Evolutionary conservation across 352 stramenopile genomes (phyloP), one percentile per base, ranked within the genome.

Genomic region (Pythium periplocum): DNA sequence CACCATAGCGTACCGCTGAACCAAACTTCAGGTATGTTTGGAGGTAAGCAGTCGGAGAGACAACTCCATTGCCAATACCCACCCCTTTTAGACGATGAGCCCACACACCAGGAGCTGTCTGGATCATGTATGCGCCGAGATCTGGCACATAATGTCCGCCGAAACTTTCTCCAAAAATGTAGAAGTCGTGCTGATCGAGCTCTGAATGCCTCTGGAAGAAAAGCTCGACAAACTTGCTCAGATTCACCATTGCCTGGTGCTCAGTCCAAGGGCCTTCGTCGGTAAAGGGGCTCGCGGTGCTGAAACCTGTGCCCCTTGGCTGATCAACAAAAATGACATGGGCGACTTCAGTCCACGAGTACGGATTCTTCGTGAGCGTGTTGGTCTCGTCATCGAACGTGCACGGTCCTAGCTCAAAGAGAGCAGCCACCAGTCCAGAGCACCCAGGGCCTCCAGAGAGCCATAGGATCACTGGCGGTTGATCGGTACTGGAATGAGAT

Each of bases 291-390:
- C 30, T 30, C 6, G 49, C 47, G 5, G 45, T 53, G 34, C 75
- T 90, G 57, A 89, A 92, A 33, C 83, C 81, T 8, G 83, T 92
- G 26, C 81, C 83, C 42, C 62, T 62, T 2, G 97, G 97, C 55
- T 99, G 96, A 61, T 99, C 97, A 5, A 99, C 73, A 72, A 97
- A 99, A 12, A 99, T 83, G 26, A 99, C 78, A 56, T 98, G 94
- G 1, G 95, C 96, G 26, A 95, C 66, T 37, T 91, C 80, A 7
- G 96, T 98, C 96, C 97, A 99, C 17, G 83, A 87, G 63, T 92
- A 87, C 12, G 89, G 86, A 64, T 99, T 99, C 51, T 97, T 66
- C 41, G 57, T 60, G 3, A 86, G 57, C 9, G 51, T 48, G 45
- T 75, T 55, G 4, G 65, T 39, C 33, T 87, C 78, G 42, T 91